Conservation (phyloP, 345 rosid genomes). For the Eucalyptus fibrosa region DNA sequence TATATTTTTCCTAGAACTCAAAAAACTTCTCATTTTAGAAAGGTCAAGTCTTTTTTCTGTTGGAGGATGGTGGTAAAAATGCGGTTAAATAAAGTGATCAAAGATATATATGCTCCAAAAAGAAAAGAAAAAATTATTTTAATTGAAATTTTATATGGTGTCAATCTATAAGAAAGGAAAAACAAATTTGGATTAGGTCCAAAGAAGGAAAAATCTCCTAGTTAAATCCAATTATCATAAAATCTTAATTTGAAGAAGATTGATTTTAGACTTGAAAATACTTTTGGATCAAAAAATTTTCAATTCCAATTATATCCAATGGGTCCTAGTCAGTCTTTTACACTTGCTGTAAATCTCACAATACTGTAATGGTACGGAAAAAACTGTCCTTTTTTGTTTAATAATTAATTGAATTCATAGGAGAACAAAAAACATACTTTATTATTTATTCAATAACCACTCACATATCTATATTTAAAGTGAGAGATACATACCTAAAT, state of each 20-base stretch:
- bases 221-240: background rate
- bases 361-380: background rate
- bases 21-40: background rate
- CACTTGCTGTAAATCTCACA: background rate
- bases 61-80: background rate
- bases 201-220: background rate
- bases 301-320: background rate
- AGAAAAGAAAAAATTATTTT: background rate
- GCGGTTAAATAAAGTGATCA: background rate
- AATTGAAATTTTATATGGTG: background rate
- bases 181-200: background rate
- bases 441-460: background rate
- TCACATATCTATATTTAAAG: background rate
- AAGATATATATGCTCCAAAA: background rate
- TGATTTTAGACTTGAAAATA: background rate
- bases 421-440: rapidly evolving
- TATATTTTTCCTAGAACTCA: background rate
- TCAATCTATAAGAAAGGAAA: background rate
- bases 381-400: background rate
- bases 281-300: rapidly evolving
- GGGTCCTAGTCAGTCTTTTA: background rate
- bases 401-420: background rate
- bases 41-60: background rate
- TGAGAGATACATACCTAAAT: background rate
- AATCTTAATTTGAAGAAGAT: background rate